Evolutionary conservation across 345 rosid species (phyloP), one percentile per base, ranked within the genome.

Genomic region (Salix arbutifolia): DNA sequence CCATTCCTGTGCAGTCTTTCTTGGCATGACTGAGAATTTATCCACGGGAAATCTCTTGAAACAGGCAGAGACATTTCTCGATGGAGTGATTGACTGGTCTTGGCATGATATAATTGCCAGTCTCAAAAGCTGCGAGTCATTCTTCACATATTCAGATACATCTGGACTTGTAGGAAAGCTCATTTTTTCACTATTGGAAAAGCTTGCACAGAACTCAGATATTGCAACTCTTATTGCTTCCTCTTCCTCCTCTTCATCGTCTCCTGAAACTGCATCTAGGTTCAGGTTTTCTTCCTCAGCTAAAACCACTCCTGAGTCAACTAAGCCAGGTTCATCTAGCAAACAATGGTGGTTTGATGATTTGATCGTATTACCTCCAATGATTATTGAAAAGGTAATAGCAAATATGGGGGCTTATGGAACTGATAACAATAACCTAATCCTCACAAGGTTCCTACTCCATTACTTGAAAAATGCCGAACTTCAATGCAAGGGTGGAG

Each of bases 281-380:
- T 84, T 77, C 73, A 86, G 87, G 80, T 64, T 85, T 72, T 85
- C 93, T 11, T 79, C 84, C 25, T 80, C 90, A 2, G 65, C 83
- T 50, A 79, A 76, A 60, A 79, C 77, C 67, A 74, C 83, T 9
- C 81, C 88, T 6, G 80, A 77, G 10, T 75, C 82, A 26, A 53
- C 28, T 35, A 84, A 80, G 61, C 86, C 79, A 21, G 75, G 77
- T 33, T 76, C 83, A 33, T 70, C 85, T 75, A 77, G 83, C 71
- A 87, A 87, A 58, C 86, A 81, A 44, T 93, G 98, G 96, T 93
- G 98, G 96, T 93, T 93, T 46, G 87, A 90, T 19, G 97, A 86
- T 72, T 44, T 91, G 78, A 60, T 89, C 5, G 37, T 46, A 37
- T 81, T 93, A 19, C 78, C 92, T 10, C 93, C 96, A 12, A 56